phyloP scores from a whole-genome alignment of 2,329 filamentous ascomycete species.

The Raffaelea arxii region DNA sequence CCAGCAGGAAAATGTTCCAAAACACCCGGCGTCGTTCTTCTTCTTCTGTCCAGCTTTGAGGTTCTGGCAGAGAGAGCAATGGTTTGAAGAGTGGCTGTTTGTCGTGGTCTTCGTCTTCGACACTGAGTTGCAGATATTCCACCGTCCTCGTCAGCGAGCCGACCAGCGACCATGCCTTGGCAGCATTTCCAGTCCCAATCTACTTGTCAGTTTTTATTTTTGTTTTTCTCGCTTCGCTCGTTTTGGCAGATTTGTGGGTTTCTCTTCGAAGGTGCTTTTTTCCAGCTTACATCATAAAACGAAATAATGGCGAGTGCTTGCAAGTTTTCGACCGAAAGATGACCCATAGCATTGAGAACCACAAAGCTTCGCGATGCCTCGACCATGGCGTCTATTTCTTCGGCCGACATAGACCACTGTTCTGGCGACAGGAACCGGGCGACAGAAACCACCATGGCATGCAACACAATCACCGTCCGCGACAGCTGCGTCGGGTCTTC shows the following conservation, averaged over 20 bases:
- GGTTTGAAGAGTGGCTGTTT: conserved; percentile 17
- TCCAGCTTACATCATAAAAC: conserved; percentile 20
- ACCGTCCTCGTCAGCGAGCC: conserved; percentile 26
- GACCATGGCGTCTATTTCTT: not conserved
- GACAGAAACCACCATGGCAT: not conserved
- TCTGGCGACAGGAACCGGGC: not conserved
- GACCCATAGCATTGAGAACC: conserved; percentile 20
- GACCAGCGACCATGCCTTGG: conserved; percentile 25
- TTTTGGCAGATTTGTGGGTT: too few species aligned
- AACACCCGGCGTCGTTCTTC: conserved; percentile 21
- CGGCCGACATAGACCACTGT: not conserved
- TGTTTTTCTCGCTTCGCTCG: too few species aligned
- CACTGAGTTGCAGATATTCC: conserved; percentile 24
- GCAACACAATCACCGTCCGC: not conserved
- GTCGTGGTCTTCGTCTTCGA: conserved; percentile 21
- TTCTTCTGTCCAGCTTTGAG: conserved; percentile 23
- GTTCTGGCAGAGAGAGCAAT: conserved; percentile 17
- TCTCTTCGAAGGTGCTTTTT: too few species aligned
- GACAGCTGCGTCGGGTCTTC: not conserved
- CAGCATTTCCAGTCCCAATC: conserved; percentile 21
- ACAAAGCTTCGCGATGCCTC: conserved; percentile 14
- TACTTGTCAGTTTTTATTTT: too few species aligned
- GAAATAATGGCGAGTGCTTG: conserved; percentile 24
- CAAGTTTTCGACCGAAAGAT: conserved; percentile 22
- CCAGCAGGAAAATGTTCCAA: conserved; percentile 26